Percentiles rank a stretch among this genome's conserved stretches.
phyloP scores from a whole-genome alignment of 495 filamentous ascomycete species.

The Trichoderma parareesei region DNA sequence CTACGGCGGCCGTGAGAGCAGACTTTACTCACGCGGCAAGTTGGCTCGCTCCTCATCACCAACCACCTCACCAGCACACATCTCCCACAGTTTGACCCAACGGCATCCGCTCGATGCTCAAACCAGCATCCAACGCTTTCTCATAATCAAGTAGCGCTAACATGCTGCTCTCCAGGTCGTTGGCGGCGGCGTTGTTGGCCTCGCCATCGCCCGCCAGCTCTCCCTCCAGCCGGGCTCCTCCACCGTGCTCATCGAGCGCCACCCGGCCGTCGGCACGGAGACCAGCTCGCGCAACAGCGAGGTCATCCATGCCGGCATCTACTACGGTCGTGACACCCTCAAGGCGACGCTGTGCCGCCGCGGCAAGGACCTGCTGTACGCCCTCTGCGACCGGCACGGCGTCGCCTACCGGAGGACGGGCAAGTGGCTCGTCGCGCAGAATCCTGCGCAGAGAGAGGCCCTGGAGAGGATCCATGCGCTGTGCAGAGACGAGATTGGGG shows the following conservation, averaged over 20 bases:
- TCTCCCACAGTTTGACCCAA: neutral
- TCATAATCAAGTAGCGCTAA: neutral
- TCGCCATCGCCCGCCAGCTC: slow-evolving; percentile 75
- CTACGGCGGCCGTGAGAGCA: slow-evolving; percentile 31
- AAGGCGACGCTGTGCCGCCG: slow-evolving; percentile 79
- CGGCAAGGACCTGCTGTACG: slow-evolving; percentile 71
- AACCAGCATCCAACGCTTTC: neutral
- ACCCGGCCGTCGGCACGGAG: slow-evolving; percentile 73
- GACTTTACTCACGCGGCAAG: slow-evolving; percentile 80
- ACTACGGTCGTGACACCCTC: slow-evolving; percentile 69
- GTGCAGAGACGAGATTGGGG: slow-evolving; percentile 50
- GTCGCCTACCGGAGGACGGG: slow-evolving; percentile 70
- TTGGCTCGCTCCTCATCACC: slow-evolving; percentile 1
- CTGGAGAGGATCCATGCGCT: slow-evolving; percentile 60
- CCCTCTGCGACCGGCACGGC: slow-evolving; percentile 54
- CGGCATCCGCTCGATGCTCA: neutral
- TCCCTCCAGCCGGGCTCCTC: slow-evolving; percentile 43
- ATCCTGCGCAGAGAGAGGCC: slow-evolving; percentile 53
- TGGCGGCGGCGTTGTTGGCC: slow-evolving; percentile 83
- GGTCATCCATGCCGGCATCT: slow-evolving; percentile 93
- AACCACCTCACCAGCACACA: neutral
- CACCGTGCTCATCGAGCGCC: slow-evolving; percentile 77
- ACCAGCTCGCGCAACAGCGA: slow-evolving; percentile 92
- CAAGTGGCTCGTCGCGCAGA: slow-evolving; percentile 95
- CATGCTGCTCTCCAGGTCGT: slow-evolving; percentile 50